Base-by-base conservation (phyloP, 345 rosid species). In the Raphanus sativus region DNA sequence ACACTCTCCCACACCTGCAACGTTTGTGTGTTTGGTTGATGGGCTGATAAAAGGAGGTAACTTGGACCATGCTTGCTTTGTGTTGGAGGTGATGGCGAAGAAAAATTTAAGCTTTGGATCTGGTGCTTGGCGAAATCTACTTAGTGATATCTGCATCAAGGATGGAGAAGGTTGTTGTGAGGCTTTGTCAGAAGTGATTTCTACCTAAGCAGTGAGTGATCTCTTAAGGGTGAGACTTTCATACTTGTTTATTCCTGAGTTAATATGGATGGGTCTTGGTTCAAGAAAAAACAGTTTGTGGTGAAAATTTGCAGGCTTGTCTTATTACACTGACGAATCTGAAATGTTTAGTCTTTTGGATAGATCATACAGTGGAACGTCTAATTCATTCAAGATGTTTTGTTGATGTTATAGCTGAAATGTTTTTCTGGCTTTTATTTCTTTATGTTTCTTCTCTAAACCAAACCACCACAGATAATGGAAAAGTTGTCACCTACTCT, bases 61-160 rank as follows among this genome's bases (percentile, higher is more conserved):
- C 59, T 17, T 81, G 28, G 90, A 86, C 33, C 87, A 80, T 28
- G 96, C 87, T 48, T 84, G 83, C 83, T 89, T 87, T 83, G 89
- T 88, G 56, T 76, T 94, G 76, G 90, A 85, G 86, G 91, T 87
- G 67, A 90, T 92, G 92, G 83, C 71, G 79, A 90, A 89, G 83
- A 89, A 91, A 81, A 78, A 84, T 24, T 17, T 94, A 69, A 77
- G 76, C 52, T 71, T 90, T 76, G 87, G 85, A 73, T 79, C 45
- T 67, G 75, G 79, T 33, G 70, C 73, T 75, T 91, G 96, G 97
- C 84, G 78, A 78, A 86, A 69, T 70, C 80, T 91, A 42, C 68
- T 89, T 58, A 79, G 72, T 68, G 81, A 69, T 77, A 76, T 81
- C 78, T 86, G 85, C 63, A 73, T 68, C 40, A 76, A 48, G 7